Evolutionary conservation across 805 yeast species (phyloP).

Genomic region (Jamesozyma jinghongensis): DNA sequence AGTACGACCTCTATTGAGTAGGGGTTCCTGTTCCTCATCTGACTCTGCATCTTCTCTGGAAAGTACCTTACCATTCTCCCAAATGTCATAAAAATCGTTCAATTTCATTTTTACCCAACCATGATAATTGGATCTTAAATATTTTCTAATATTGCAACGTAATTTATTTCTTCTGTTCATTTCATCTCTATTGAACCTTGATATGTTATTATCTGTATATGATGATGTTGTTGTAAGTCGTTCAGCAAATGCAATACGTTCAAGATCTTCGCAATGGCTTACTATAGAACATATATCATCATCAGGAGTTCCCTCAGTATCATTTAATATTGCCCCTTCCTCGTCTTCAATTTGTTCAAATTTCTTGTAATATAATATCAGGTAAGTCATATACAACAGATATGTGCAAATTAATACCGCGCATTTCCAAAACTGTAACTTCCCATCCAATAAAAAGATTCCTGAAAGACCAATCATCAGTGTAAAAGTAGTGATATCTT

Average conservation of each 20-base stretch:
- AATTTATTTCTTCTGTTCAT: constrained; percentile 13
- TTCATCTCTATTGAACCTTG: constrained; percentile 12
- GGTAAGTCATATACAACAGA: neutral
- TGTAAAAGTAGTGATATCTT: constrained; percentile 54
- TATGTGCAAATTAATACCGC: constrained; percentile 17
- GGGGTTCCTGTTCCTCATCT: neutral
- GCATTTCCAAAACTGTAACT: constrained; percentile 48
- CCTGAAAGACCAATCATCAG: constrained; percentile 40
- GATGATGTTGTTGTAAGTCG: too few relatives aligned
- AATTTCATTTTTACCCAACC: constrained; percentile 23
- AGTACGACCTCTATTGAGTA: neutral
- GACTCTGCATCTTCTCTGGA: constrained; percentile 1
- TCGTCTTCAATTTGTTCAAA: neutral
- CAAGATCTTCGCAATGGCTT: too few relatives aligned
- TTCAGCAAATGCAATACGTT: too few relatives aligned
- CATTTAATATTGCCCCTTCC: neutral
- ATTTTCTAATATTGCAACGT: constrained; percentile 15
- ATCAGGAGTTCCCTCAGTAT: too few relatives aligned
- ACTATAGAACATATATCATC: constrained; percentile 1
- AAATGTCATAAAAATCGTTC: constrained; percentile 22
- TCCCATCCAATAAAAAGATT: constrained; percentile 46
- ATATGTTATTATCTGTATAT: constrained; percentile 7
- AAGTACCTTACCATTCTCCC: constrained; percentile 19
- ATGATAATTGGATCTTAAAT: constrained; percentile 18
- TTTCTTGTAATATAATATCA: neutral